Conservation (phyloP, 129 eudicot species). For the Arctium lappa region DNA sequence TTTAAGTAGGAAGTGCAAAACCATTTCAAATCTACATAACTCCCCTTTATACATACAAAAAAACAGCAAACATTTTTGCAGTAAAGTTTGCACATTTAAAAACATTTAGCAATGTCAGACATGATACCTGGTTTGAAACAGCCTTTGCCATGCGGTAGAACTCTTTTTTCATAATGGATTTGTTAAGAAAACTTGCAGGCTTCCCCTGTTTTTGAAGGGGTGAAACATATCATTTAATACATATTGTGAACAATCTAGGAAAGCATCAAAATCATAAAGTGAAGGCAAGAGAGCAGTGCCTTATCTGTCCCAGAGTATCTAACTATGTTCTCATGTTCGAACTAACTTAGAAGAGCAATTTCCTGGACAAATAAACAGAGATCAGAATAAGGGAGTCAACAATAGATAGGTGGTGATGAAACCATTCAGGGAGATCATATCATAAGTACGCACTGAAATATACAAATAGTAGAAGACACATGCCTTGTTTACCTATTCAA, state of each 20-base stretch:
- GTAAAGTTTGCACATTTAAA: background rate
- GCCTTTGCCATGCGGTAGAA: constrained; percentile 93
- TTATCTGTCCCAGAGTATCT: constrained; percentile 76
- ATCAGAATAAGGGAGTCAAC: background rate
- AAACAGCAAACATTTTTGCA: background rate
- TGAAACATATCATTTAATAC: background rate
- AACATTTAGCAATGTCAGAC: background rate
- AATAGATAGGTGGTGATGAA: background rate
- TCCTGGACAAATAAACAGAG: constrained; percentile 50
- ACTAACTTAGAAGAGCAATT: constrained; percentile 82
- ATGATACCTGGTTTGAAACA: constrained; percentile 83
- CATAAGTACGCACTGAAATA: background rate
- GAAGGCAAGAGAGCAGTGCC: constrained; percentile 42
- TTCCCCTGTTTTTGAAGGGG: constrained; percentile 43
- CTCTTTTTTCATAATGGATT: constrained; percentile 90
- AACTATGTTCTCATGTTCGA: constrained; percentile 90
- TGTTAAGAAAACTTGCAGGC: constrained; percentile 73
- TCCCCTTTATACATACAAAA: background rate
- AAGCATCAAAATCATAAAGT: constrained; percentile 3
- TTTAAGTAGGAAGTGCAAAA: background rate
- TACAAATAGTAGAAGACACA: background rate
- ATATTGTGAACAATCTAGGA: background rate
- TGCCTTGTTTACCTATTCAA: constrained; percentile 62
- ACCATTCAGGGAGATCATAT: constrained; percentile 2
- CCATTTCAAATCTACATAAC: background rate